Evolutionary conservation across 2,329 filamentous ascomycete species (phyloP), one percentile per base, ranked within the genome.

Genomic region (Teratosphaeria gauchensis): DNA sequence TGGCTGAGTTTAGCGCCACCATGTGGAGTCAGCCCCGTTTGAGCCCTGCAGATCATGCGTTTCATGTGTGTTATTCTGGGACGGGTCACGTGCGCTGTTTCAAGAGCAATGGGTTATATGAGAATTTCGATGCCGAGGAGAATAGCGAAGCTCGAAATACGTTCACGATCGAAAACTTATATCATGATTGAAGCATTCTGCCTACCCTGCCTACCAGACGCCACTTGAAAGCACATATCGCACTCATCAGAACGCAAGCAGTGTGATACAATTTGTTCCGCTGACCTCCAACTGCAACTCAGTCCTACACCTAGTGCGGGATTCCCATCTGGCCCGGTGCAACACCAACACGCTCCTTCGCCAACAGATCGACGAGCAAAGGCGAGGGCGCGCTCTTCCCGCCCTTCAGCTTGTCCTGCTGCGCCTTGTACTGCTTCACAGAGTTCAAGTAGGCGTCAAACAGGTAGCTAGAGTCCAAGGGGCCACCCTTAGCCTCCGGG

Each of bases 361-460:
- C 87, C 63, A 99, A 79, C 65, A 97, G 83, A 73, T 97, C 92
- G 24, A 96, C 88, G 73, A 97, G 82, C 59, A 96, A 82, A 68
- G 92, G 88, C 66, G 84, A 91, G 32, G 92, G 92, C 66, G 88
- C 85, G 81, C 90, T 95, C 77, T 89, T 88, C 74, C 88, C 76
- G 2, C 82, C 82, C 61, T 81, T 78, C 68, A 85, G 89, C 58
- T 87, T 82, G 57, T 82, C 79, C 76, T 95, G 87, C 73, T 82
- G 86, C 68, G 87, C 83, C 86, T 95, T 97, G 84, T 92, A 96
- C 72, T 88, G 84, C 74, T 85, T 82, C 38, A 97, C 91, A 69
- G 88, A 92, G 74, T 95, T 85, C 53, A 97, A 79, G 78, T 97
- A 99, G 79, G 90, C 90, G 77, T 99, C 94, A 71, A 99, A 99